Base-by-base conservation (phyloP, 495 filamentous ascomycete species). In the Sporormia fimetaria region DNA sequence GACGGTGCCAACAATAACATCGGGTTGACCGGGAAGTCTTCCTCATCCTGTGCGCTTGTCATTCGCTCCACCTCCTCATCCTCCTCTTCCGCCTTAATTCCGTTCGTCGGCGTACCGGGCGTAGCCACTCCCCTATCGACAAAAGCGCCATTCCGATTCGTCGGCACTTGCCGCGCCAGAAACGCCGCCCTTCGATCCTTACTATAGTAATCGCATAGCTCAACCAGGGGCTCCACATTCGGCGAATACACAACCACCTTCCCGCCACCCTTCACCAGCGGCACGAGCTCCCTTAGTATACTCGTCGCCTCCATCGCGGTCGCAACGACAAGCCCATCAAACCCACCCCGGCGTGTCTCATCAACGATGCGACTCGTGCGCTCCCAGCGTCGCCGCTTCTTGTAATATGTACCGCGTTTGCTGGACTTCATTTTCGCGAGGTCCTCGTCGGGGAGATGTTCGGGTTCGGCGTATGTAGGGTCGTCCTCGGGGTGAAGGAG, bases 171-270 rank as follows among this genome's bases (percentile, higher is more conserved):
- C 11, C 37, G 28, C 9, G 47, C 25, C 33, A 81, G 69, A 61
- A 78, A 94, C 1, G 87, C 83, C 8, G 78, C 76, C 26, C 81
- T 73, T 8, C 86, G 70, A 4, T 72, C 73, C 9, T 80, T 78
- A 30, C 76, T 83, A 59, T 92, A 95, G 29, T 74, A 71, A 52
- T 98, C 90, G 24, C 78, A 71, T 7, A 95, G 51, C 41, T 74
- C 67, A 0, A 75, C 68, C 15, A 95, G 65, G 1, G 85, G 74
- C 55, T 96, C 88, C 18, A 88, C 66, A 3, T 71, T 73, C 0
- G 83, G 78, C 1, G 72, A 78, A 62, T 88, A 96, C 20, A 94
- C 72, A n/a, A 84, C 78, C 1, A 95, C 75, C 6, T 80, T 74
- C 0, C 83, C 86, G 16, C 80, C 86, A 26, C 92, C 90, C 0